These are phyloP conservation scores for Leccinum boreale DNA, from an alignment of 768 basidiomycete species.

Conservation along the genomic window DNA sequence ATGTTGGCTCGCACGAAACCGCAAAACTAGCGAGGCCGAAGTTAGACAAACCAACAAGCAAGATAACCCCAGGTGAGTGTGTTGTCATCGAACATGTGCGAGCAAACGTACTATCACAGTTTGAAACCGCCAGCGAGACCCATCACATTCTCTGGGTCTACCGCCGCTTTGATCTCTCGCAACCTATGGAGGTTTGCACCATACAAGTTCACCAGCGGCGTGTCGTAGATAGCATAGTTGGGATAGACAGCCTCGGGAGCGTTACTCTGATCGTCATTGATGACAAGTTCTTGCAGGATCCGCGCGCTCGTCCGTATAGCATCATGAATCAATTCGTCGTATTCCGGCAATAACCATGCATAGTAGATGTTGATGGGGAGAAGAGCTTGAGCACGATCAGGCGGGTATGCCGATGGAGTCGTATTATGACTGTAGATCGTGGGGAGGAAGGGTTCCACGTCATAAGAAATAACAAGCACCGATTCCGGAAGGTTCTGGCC, in stretches of 20 bases:
- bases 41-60: not conserved
- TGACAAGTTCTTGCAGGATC: conserved; percentile 36
- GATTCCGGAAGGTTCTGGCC: not conserved
- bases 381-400: conserved; percentile 32
- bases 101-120: not conserved
- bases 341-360: not conserved
- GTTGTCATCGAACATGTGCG: not conserved
- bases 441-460: conserved; percentile 45
- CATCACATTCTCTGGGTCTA: not conserved
- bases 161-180: not conserved
- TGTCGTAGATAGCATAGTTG: not conserved
- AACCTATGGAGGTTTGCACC: not conserved
- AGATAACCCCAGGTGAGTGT: not conserved
- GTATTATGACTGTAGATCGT: conserved; percentile 36
- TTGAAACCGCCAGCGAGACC: not conserved
- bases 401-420: conserved; percentile 44
- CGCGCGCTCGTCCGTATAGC: conserved; percentile 37
- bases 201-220: not conserved
- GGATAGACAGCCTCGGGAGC: not conserved
- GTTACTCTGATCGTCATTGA: conserved; percentile 31
- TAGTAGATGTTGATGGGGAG: conserved; percentile 47
- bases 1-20: too few species aligned
- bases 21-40: not conserved
- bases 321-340: conserved; percentile 26
- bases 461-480: conserved; percentile 2